These are phyloP conservation scores for Pleurotus platypus DNA, from an alignment of 768 basidiomycete genomes.

Conservation along the genomic window DNA sequence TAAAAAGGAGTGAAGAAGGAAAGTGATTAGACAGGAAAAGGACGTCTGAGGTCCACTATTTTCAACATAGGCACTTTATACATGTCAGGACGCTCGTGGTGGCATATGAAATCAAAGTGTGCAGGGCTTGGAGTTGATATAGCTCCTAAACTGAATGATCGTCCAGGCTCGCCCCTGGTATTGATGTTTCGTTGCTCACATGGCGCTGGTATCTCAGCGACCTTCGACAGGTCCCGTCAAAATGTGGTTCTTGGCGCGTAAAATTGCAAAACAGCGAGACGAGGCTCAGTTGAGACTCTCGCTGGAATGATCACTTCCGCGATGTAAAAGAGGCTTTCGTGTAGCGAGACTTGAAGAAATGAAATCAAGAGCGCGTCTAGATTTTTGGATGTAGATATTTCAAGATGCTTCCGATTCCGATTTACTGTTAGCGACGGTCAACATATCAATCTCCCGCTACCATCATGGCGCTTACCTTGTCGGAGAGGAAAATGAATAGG, in stretches of 20 bases:
- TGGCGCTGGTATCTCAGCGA: not conserved
- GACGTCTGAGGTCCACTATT: too few species aligned
- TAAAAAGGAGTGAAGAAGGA: constrained; percentile 8
- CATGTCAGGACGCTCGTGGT: not conserved
- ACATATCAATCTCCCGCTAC: too few species aligned
- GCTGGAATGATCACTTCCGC: not conserved
- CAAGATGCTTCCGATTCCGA: too few species aligned
- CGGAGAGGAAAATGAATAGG: too few species aligned
- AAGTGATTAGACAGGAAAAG: not conserved
- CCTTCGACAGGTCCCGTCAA: not conserved
- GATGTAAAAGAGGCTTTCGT: too few species aligned
- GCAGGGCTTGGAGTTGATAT: constrained; percentile 1
- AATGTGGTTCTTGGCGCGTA: not conserved
- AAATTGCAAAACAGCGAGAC: constrained; percentile 2
- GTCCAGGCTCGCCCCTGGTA: not conserved
- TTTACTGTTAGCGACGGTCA: too few species aligned
- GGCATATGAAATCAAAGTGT: not conserved
- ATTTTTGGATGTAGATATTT: too few species aligned
- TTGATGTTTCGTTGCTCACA: constrained; percentile 7
- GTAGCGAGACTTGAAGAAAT: too few species aligned
- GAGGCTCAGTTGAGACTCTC: not conserved
- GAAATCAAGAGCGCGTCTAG: too few species aligned
- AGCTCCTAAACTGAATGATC: not conserved
- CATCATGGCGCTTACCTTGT: too few species aligned
- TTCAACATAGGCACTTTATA: not conserved